Conservation (phyloP, 768 basidiomycete genomes). For the Mycena latifolia region DNA sequence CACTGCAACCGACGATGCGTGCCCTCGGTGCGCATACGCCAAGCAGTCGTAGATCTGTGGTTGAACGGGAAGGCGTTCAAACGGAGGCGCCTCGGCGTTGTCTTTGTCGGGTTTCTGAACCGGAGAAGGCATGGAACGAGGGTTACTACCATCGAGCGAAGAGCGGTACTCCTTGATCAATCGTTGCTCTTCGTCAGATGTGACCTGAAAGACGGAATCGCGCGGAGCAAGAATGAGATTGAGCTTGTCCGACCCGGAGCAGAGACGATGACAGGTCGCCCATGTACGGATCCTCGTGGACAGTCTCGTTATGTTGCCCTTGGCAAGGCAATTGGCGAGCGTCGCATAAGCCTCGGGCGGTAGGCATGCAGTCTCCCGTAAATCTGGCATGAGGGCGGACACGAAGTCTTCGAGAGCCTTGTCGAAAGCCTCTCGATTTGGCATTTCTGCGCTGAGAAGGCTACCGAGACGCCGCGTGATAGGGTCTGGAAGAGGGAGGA, state of each 20-base stretch:
- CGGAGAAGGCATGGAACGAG: conserved; percentile 14
- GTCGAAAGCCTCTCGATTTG: conserved; percentile 65
- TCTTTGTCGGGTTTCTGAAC: conserved; percentile 36
- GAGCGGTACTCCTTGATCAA: conserved; percentile 59
- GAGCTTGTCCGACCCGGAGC: conserved; percentile 69
- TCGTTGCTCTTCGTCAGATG: conserved; percentile 62
- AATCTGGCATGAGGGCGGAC: conserved; percentile 61
- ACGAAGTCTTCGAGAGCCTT: conserved; percentile 62
- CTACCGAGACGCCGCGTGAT: conserved; percentile 67
- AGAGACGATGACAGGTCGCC: conserved; percentile 70
- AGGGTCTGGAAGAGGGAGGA: conserved; percentile 69
- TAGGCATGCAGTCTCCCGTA: conserved; percentile 73
- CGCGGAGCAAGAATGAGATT: conserved; percentile 71
- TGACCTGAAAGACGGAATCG: conserved; percentile 67
- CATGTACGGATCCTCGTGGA: conserved; percentile 59
- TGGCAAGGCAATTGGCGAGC: conserved; percentile 61
- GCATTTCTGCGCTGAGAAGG: conserved; percentile 71
- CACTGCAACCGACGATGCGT: conserved; percentile 66
- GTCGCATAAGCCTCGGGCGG: conserved; percentile 65
- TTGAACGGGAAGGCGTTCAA: conserved; percentile 74
- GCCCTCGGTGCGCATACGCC: conserved; percentile 73
- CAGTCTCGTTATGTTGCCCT: conserved; percentile 53
- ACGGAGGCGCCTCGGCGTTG: conserved; percentile 52
- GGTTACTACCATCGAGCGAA: conserved; percentile 50
- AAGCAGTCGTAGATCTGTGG: conserved; percentile 78